Evolutionary conservation across 176 grass and related monocot species (phyloP), one percentile per base, ranked within the genome.

Genomic region (Oryza coarctata): DNA sequence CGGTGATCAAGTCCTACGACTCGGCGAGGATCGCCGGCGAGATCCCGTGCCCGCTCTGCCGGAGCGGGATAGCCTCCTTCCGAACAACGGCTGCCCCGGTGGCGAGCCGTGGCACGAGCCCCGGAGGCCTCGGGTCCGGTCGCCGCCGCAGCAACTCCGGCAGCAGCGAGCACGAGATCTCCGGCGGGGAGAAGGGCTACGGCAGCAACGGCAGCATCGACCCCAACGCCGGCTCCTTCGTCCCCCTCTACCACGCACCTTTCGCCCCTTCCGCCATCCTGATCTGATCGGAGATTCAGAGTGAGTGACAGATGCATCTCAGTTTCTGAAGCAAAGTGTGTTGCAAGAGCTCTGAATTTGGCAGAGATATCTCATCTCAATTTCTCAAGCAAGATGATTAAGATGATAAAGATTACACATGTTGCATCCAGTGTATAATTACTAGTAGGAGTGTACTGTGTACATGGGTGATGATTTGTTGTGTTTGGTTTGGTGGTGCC

Each of bases 31-130:
- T 81, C 64, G 82, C 85, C 76, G 96, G 93, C 69, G 74, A 65
- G 43, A 88, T 99, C 71, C 93, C 96, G n/a, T 99, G 96, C 75
- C 96, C 96, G 52, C 87, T 99, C 64, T 99, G 96, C 80, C 89
- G 96, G 25, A 88, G 82, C 33, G 88, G 86, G 52, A 90, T 99
- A 47, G 47, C 84, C 70, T 80, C 93, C 25, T 99, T 99, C 87
- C 82, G 67, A 49, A 93, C 80, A 35, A 80, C 75, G 18, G 65
- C 90, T 0, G 39, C 78, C 35, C 30, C 80, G 17, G 45, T 49
- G 31, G 25, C 61, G 18, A 55, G 47, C 47, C 4, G 5, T 1
- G 17, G 17, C 15, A 18, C 47, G 15, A 50, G 47, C 47, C 15
- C 41, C 12, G 41, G 12, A 13, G 41, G 44, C 44, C 14, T 5